Percentiles rank a stretch among this genome's conserved stretches.
phyloP scores from a whole-genome alignment of 139 green algal genomes.

The Edaphochlamys debaryana region DNA sequence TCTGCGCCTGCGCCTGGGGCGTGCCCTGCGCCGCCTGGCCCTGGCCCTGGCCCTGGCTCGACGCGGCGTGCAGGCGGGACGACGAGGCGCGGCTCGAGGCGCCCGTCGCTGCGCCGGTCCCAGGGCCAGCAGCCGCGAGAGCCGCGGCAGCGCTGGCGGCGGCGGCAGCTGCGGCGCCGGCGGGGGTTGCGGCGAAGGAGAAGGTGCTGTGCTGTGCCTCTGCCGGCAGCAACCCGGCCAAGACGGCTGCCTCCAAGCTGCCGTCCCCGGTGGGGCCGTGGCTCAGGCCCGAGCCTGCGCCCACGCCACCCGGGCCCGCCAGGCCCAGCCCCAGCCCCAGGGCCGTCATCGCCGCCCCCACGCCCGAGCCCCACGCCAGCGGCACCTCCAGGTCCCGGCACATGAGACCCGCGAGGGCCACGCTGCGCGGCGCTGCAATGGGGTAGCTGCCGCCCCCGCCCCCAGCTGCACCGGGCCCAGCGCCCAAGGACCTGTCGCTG shows the following conservation, averaged over 20 bases:
- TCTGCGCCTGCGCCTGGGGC: neutral
- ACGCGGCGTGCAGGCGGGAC: neutral
- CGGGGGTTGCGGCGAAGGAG: neutral
- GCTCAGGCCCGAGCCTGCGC: too few relatives aligned
- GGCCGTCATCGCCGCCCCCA: neutral
- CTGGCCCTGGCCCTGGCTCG: neutral
- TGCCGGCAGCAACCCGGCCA: neutral
- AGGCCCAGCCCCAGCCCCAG: conserved; percentile 3
- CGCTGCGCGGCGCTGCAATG: conserved; percentile 28
- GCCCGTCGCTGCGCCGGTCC: too few relatives aligned
- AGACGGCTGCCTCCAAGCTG: neutral
- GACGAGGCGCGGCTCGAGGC: neutral
- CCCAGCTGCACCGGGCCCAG: neutral
- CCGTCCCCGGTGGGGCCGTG: neutral
- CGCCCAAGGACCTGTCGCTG: too few relatives aligned
- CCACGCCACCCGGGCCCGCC: too few relatives aligned
- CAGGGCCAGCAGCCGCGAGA: neutral
- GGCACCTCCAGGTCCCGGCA: conserved; percentile 28
- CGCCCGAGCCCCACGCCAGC: neutral
- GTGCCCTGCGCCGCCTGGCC: neutral
- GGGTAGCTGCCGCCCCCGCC: conserved; percentile 2
- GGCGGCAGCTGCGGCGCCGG: neutral
- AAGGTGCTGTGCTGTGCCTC: conserved; percentile 2
- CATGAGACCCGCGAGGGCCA: conserved; percentile 9
- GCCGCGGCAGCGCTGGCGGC: neutral